Conservation (phyloP, 1,284 basidiomycete genomes). For the Sporisorium graminicola region DNA sequence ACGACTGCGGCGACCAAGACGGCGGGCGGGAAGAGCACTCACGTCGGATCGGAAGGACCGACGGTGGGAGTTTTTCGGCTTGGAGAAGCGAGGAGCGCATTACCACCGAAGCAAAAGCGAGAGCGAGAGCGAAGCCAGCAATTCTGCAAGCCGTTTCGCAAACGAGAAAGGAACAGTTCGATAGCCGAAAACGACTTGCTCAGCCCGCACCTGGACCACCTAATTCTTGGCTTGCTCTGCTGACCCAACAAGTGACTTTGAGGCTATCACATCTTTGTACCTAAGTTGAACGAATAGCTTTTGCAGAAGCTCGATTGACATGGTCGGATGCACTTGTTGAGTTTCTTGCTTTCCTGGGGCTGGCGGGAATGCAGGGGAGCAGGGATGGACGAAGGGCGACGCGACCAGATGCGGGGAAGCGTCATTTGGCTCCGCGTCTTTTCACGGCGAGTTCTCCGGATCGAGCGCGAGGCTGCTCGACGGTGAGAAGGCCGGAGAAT, state of each 20-base stretch:
- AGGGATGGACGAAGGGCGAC: too few species aligned
- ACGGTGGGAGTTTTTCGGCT: background rate
- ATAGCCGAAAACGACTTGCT: background rate
- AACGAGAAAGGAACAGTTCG: background rate
- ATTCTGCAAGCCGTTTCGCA: background rate
- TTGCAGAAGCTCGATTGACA: too few species aligned
- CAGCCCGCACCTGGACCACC: too few species aligned
- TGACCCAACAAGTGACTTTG: too few species aligned
- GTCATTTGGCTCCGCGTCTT: background rate
- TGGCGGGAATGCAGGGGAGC: too few species aligned
- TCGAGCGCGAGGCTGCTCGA: too few species aligned
- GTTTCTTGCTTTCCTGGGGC: too few species aligned
- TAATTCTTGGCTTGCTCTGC: too few species aligned
- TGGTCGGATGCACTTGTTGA: too few species aligned
- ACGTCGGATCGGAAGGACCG: background rate
- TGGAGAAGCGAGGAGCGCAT: conserved; percentile 8
- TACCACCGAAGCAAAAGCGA: conserved; percentile 16
- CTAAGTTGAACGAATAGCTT: too few species aligned
- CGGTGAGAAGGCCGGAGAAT: too few species aligned
- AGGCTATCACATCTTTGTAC: too few species aligned
- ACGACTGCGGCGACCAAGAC: background rate
- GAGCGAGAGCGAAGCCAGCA: background rate
- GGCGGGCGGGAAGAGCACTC: background rate
- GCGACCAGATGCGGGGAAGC: conserved; percentile 4
- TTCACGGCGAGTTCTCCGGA: background rate